These are phyloP conservation scores for Leishmania tarentolae DNA, from an alignment of 208 protist genomes.

Conservation along the genomic window DNA sequence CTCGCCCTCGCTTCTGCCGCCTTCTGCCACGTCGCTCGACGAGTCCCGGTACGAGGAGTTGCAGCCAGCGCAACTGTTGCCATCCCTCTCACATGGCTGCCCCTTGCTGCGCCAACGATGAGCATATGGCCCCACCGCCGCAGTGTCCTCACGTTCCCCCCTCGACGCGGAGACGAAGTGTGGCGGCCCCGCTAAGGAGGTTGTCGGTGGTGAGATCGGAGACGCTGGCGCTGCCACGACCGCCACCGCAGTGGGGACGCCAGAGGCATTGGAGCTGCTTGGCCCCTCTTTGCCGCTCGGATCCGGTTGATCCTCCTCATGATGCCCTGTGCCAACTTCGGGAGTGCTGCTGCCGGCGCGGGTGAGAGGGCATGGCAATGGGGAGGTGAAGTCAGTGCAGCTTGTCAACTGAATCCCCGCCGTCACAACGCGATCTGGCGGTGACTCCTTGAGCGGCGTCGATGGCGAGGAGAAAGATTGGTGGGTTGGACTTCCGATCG, in stretches of 20 bases:
- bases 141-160: neutral
- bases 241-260: neutral
- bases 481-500: neutral
- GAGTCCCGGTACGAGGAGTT: constrained; percentile 33
- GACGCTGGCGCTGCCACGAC: neutral
- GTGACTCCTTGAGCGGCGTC: neutral
- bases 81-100: constrained; percentile 4
- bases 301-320: neutral
- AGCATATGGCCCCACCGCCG: neutral
- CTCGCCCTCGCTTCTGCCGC: constrained; percentile 6
- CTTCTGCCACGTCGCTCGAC: neutral
- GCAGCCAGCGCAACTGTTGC: neutral
- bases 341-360: constrained; percentile 8
- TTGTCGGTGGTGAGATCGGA: neutral
- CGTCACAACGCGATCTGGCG: neutral
- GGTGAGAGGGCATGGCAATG: neutral
- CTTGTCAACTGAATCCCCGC: neutral
- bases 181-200: neutral
- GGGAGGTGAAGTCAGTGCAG: neutral
- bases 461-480: constrained; percentile 4
- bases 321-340: neutral
- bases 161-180: neutral
- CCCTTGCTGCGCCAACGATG: neutral
- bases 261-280: neutral
- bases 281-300: neutral